Conservation (phyloP, 169 alveolate species). For the Theileria parva region DNA sequence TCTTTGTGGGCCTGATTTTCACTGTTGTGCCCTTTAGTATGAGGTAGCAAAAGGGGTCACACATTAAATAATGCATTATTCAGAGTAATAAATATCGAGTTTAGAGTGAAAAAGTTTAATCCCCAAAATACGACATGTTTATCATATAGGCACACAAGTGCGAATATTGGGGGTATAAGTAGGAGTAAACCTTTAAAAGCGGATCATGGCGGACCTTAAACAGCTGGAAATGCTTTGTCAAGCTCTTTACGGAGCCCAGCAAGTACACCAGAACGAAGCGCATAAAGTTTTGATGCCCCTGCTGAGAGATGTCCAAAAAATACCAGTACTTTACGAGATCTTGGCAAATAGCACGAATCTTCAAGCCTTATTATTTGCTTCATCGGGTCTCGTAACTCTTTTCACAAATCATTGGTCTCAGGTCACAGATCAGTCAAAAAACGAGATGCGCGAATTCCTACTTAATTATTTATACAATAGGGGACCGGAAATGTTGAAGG, state of each 20-base stretch:
- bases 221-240: slow-evolving; percentile 86
- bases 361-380: slow-evolving; percentile 83
- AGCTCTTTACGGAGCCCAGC: slow-evolving; percentile 85
- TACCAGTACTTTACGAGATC: slow-evolving; percentile 78
- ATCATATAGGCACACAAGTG: slow-evolving; percentile 23
- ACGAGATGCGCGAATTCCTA: slow-evolving; percentile 84
- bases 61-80: background rate
- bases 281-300: slow-evolving; percentile 88
- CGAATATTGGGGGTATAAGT: slow-evolving; percentile 8
- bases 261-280: slow-evolving; percentile 86
- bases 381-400: slow-evolving; percentile 81
- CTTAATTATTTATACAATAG: slow-evolving; percentile 85
- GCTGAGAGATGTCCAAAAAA: slow-evolving; percentile 80
- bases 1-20: slow-evolving; percentile 27
- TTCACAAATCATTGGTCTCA: slow-evolving; percentile 86
- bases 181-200: background rate
- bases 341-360: slow-evolving; percentile 82
- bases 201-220: slow-evolving; percentile 72
- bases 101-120: background rate
- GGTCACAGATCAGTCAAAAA: slow-evolving; percentile 82
- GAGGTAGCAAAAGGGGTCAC: slow-evolving; percentile 11
- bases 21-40: slow-evolving; percentile 32
- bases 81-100: background rate
- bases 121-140: slow-evolving; percentile 19
- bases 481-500: slow-evolving; percentile 88